These are phyloP conservation scores for Cryptococcus hybrid DNA, from an alignment of 1,284 basidiomycete species.

Conservation along the genomic window DNA sequence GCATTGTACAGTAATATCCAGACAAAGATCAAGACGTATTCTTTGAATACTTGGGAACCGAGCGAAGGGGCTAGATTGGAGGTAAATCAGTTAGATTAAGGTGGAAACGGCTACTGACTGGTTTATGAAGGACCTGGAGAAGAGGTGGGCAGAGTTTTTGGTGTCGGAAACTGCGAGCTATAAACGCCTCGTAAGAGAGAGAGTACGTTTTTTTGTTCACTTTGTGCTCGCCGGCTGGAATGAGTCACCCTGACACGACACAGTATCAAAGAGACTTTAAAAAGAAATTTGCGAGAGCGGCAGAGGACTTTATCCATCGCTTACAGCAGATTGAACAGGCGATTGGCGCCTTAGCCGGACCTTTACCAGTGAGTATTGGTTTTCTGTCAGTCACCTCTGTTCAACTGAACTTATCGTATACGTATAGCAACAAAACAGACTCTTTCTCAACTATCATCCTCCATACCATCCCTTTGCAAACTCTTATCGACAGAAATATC, in stretches of 20 bases:
- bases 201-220: slow-evolving; percentile 38
- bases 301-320: slow-evolving; percentile 77
- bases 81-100: slow-evolving; percentile 48
- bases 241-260: background rate
- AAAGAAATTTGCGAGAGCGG: slow-evolving; percentile 76
- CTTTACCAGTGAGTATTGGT: slow-evolving; percentile 62
- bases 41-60: slow-evolving; percentile 78
- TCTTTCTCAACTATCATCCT: slow-evolving; percentile 24
- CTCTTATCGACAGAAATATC: slow-evolving; percentile 30
- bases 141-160: slow-evolving; percentile 71
- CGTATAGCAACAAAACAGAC: slow-evolving; percentile 42
- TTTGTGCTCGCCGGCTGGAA: background rate
- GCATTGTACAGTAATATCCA: slow-evolving; percentile 91
- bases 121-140: slow-evolving; percentile 64
- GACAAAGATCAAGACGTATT: slow-evolving; percentile 91
- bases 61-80: slow-evolving; percentile 64
- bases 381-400: background rate
- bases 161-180: slow-evolving; percentile 73
- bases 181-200: slow-evolving; percentile 88
- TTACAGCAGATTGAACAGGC: slow-evolving; percentile 71
- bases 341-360: slow-evolving; percentile 72
- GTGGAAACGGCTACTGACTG: background rate
- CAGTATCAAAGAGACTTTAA: slow-evolving; percentile 89
- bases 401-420: background rate
- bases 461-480: slow-evolving; percentile 28